Evolutionary conservation across 2,329 filamentous ascomycete genomes (phyloP).

Genomic region (Daldinia sp.): DNA sequence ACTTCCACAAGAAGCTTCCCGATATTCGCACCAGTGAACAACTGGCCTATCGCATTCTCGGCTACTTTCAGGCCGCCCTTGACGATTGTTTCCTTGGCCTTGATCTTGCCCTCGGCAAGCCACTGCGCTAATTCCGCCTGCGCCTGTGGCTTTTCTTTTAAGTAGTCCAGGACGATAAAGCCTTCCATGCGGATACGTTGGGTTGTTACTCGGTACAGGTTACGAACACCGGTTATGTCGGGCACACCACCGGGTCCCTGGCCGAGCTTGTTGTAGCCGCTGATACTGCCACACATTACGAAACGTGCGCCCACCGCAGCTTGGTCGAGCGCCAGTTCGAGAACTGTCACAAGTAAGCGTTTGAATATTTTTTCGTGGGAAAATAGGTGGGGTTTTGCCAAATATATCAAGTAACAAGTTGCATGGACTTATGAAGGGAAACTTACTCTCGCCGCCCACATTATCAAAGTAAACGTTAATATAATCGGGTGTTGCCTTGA

Average conservation of each 20-base stretch:
- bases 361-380: background rate
- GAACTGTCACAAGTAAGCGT: conserved; percentile 52
- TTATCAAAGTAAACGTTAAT: conserved; percentile 75
- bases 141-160: conserved; percentile 67
- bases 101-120: conserved; percentile 78
- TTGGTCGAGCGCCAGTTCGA: conserved; percentile 73
- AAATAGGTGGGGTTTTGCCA: no score
- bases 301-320: conserved; percentile 74
- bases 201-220: conserved; percentile 48
- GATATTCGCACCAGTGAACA: conserved; percentile 78
- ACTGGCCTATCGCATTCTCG: conserved; percentile 70
- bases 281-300: conserved; percentile 78
- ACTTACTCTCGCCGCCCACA: conserved; percentile 71
- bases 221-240: conserved; percentile 47
- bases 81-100: conserved; percentile 77
- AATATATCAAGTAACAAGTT: background rate
- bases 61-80: conserved; percentile 75
- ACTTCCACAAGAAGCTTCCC: conserved; percentile 73
- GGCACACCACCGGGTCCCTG: conserved; percentile 56
- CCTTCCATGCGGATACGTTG: conserved; percentile 73
- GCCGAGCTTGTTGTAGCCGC: conserved; percentile 72
- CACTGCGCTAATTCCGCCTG: conserved; percentile 72
- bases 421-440: background rate
- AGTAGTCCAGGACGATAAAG: conserved; percentile 79
- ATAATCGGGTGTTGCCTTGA: conserved; percentile 63